phyloP scores from a whole-genome alignment of 2,329 filamentous ascomycete genomes.

The Xylariaceae sp. region DNA sequence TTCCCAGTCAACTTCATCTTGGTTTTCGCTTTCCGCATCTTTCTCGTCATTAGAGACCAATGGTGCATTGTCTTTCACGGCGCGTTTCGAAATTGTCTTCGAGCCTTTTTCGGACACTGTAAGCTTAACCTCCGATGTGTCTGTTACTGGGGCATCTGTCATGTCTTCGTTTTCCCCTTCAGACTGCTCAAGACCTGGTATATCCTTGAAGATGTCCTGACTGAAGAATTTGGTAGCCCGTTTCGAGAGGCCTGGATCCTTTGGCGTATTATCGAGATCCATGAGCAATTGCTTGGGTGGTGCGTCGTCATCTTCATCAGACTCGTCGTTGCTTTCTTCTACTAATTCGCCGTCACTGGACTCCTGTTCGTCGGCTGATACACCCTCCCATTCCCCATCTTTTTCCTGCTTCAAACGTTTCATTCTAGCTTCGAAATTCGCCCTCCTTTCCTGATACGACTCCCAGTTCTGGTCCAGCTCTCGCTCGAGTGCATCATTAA shows the following conservation, averaged over 20 bases:
- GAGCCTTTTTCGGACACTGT: constrained; percentile 35
- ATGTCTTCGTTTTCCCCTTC: constrained; percentile 43
- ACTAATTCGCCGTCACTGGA: constrained; percentile 63
- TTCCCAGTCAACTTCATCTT: constrained; percentile 67
- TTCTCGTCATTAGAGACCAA: constrained; percentile 49
- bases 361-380: constrained; percentile 71
- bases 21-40: constrained; percentile 64
- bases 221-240: constrained; percentile 89
- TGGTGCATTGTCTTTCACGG: constrained; percentile 24
- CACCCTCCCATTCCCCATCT: constrained; percentile 91
- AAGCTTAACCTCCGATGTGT: background rate
- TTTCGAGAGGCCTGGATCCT: constrained; percentile 71
- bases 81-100: constrained; percentile 31
- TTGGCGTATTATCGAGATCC: constrained; percentile 63
- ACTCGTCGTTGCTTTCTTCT: constrained; percentile 66
- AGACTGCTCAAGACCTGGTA: constrained; percentile 70
- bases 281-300: constrained; percentile 62
- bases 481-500: constrained; percentile 81
- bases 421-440: constrained; percentile 83
- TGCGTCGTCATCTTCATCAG: constrained; percentile 61
- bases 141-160: constrained; percentile 35
- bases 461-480: constrained; percentile 91
- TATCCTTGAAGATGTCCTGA: constrained; percentile 90
- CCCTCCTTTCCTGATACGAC: constrained; percentile 73
- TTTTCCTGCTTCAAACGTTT: constrained; percentile 86